Evolutionary conservation across 805 yeast genomes (phyloP).

Genomic region (Sugiyamaella smithiae): DNA sequence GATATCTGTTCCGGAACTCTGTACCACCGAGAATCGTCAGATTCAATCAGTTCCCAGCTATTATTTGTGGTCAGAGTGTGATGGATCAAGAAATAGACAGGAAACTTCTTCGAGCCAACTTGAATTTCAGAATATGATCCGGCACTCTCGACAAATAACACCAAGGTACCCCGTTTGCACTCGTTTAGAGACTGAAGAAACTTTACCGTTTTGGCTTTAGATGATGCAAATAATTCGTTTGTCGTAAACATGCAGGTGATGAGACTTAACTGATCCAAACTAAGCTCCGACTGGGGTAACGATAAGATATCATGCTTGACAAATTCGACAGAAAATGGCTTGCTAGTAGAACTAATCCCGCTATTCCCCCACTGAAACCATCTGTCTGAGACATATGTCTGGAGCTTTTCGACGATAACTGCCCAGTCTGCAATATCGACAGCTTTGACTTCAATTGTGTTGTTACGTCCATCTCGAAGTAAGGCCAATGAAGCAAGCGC

Average conservation of each 20-base stretch:
- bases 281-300: conserved; percentile 24
- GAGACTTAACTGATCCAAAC: conserved; percentile 40
- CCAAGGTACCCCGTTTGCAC: conserved; percentile 56
- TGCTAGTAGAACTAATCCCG: not conserved
- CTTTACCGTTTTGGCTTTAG: conserved; percentile 57
- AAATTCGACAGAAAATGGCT: conserved; percentile 16
- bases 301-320: conserved; percentile 26
- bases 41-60: conserved; percentile 62
- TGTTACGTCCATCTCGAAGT: conserved; percentile 14
- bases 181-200: conserved; percentile 52
- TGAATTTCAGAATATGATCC: conserved; percentile 83
- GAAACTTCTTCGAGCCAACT: conserved; percentile 73
- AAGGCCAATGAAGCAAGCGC: conserved; percentile 59
- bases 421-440: conserved; percentile 83
- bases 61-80: conserved; percentile 63
- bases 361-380: conserved; percentile 42
- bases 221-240: conserved; percentile 75
- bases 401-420: conserved; percentile 46
- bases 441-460: conserved; percentile 46
- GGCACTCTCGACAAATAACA: conserved; percentile 81
- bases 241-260: conserved; percentile 81
- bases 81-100: conserved; percentile 77
- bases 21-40: conserved; percentile 81
- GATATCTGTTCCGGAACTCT: conserved; percentile 52
- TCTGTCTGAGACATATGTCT: conserved; percentile 42